Percentiles rank a stretch among this genome's conserved stretches.
These are phyloP conservation scores for Fusarium xylarioides DNA, from an alignment of 2,329 filamentous ascomycete species.

Conservation along the genomic window DNA sequence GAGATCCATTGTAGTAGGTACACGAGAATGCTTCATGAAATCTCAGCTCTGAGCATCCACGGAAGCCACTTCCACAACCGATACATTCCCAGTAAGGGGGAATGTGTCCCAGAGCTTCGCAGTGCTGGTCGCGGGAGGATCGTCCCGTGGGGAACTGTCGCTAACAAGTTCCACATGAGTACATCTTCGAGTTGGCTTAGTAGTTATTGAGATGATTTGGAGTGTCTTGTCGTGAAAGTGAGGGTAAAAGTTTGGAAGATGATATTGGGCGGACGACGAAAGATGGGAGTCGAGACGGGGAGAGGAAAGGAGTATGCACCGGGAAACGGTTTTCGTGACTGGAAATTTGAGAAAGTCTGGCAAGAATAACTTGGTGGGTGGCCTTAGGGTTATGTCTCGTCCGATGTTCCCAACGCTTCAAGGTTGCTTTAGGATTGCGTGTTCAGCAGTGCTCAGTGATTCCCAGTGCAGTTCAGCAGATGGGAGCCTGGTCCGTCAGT, in stretches of 20 bases:
- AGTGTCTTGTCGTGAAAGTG: neutral
- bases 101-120: constrained; percentile 34
- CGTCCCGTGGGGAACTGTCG: constrained; percentile 36
- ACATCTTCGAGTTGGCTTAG: neutral
- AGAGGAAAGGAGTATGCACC: neutral
- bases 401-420: neutral
- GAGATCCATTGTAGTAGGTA: neutral
- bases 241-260: neutral
- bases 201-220: fast-evolving
- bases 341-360: neutral
- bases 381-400: neutral
- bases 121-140: constrained; percentile 40
- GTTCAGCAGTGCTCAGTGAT: neutral
- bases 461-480: neutral
- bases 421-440: neutral
- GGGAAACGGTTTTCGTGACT: neutral
- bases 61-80: constrained; percentile 34
- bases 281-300: neutral
- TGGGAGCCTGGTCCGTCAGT: neutral
- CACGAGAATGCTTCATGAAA: neutral
- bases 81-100: constrained; percentile 40
- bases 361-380: neutral
- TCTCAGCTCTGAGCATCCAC: neutral
- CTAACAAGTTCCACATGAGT: constrained; percentile 41
- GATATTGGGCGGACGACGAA: neutral